Evolutionary conservation across 2,329 filamentous ascomycete genomes (phyloP), one percentile per base, ranked within the genome.

Genomic region (Pseudogymnoascus sp.): DNA sequence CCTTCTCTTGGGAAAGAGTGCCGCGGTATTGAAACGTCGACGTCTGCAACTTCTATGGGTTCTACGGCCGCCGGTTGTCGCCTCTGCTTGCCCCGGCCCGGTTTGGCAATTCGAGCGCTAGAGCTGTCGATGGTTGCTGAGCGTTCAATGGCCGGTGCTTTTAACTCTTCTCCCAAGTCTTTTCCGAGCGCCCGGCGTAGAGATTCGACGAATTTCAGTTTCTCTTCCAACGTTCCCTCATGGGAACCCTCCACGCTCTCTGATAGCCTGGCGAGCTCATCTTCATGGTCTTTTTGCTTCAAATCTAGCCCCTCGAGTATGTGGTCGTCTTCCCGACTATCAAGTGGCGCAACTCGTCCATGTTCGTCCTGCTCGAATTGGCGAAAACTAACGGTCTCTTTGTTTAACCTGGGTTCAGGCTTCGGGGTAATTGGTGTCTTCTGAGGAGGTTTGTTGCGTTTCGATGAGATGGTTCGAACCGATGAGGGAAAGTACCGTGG

Each of bases 21-120:
- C 37, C 34, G 60, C 23, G 63, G 61, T 41, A 64, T 64, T 19
- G 51, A n/a, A 43, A 64, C 60, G 3, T 63, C 41, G 45, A 57
- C 6, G 3, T 34, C 51, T 57, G n/a, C 51, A 19, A 34, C 36
- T 48, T 48, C 36, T 13, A 48, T 62, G 2, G 60, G 28, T 34
- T 57, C 51, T 34, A 57, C 36, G 28, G 10, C 16, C 16, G 51
- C 14, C 19, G 28, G 28, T 21, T 57, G 51, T 11, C 51, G 51
- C 10, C 36, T 57, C 28, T 57, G 28, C 51, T 57, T 57, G 28
- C 28, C 16, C 28, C 51, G 51, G 11, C 28, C 6, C 2, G 28
- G n/a, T 14, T 13, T 19, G n/a, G 51, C n/a, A 57, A 14, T 34
- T 36, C 28, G 51, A 19, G 51, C 13, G 28, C 28, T 36, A 57